A percentile compares a stretch with the other conserved stretches of the same genome.
These are phyloP conservation scores for Lyophyllum decastes DNA, from an alignment of 768 basidiomycete genomes.

Conservation along the genomic window DNA sequence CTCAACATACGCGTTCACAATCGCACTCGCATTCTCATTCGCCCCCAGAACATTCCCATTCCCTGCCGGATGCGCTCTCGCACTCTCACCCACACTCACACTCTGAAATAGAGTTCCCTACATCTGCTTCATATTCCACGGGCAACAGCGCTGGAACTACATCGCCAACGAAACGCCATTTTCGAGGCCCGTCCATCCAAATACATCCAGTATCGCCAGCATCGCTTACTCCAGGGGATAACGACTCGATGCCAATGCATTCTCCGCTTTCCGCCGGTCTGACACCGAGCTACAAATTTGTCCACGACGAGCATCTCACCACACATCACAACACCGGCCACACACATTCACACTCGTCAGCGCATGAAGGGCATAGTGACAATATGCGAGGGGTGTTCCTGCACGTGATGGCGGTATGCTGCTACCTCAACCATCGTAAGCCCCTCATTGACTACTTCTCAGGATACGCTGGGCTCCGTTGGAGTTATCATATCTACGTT, in stretches of 20 bases:
- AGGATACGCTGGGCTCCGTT: constrained; percentile 96
- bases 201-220: constrained; percentile 24
- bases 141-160: constrained; percentile 10
- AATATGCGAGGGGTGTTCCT: constrained; percentile 99
- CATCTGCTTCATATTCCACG: constrained; percentile 13
- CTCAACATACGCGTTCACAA: constrained; percentile 23
- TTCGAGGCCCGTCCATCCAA: constrained; percentile 41
- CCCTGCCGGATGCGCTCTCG: constrained; percentile 21
- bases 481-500: constrained; percentile 98
- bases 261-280: constrained; percentile 32
- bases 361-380: constrained; percentile 87
- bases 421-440: neutral
- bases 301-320: constrained; percentile 52
- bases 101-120: constrained; percentile 1
- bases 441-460: constrained; percentile 6
- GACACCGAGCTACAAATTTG: constrained; percentile 63
- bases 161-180: constrained; percentile 34
- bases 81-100: constrained; percentile 33
- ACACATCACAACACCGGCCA: constrained; percentile 44
- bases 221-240: constrained; percentile 8
- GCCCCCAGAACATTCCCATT: constrained; percentile 22
- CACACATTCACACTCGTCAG: constrained; percentile 48
- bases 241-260: constrained; percentile 11
- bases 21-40: constrained; percentile 26
- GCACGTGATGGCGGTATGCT: constrained; percentile 89